phyloP scores from a whole-genome alignment of 192 early-diverging fungal genomes.

The Coemansia sp. region DNA sequence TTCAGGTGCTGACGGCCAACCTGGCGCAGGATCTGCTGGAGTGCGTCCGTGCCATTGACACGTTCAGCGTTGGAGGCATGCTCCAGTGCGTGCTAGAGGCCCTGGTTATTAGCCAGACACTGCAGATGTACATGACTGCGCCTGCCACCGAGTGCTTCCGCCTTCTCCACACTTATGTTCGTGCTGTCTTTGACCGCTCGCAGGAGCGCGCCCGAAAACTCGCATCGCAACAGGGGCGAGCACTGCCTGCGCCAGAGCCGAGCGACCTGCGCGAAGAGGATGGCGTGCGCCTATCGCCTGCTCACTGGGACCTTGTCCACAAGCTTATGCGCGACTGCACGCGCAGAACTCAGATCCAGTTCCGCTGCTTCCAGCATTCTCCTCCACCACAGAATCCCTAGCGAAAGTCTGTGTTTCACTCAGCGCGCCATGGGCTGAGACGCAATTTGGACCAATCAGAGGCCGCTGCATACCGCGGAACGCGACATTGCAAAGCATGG shows the following conservation, averaged over 20 bases:
- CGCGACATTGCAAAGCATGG: neutral
- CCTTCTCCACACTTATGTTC: slow-evolving; percentile 74
- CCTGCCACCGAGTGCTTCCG: slow-evolving; percentile 66
- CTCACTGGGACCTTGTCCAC: slow-evolving; percentile 55
- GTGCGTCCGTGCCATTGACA: slow-evolving; percentile 73
- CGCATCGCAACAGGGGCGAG: slow-evolving; percentile 34
- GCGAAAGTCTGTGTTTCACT: neutral
- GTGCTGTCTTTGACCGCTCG: slow-evolving; percentile 58
- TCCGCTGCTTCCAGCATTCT: slow-evolving; percentile 59
- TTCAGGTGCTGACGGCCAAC: slow-evolving; percentile 68
- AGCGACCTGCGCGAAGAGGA: slow-evolving; percentile 27
- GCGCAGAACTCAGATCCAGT: slow-evolving; percentile 65
- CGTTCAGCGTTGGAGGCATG: slow-evolving; percentile 89
- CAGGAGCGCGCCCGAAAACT: slow-evolving; percentile 40
- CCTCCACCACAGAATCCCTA: neutral
- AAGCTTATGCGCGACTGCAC: slow-evolving; percentile 57
- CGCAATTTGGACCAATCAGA: neutral
- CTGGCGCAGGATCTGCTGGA: slow-evolving; percentile 81
- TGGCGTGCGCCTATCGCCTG: slow-evolving; percentile 23
- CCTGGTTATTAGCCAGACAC: slow-evolving; percentile 82
- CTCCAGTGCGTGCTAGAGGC: slow-evolving; percentile 92
- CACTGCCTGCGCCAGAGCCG: slow-evolving; percentile 23
- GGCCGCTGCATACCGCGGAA: neutral
- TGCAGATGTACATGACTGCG: slow-evolving; percentile 73
- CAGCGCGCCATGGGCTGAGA: neutral